Conservation (phyloP, 805 yeast genomes). For the Vanderwaltozyma polyspora region DNA sequence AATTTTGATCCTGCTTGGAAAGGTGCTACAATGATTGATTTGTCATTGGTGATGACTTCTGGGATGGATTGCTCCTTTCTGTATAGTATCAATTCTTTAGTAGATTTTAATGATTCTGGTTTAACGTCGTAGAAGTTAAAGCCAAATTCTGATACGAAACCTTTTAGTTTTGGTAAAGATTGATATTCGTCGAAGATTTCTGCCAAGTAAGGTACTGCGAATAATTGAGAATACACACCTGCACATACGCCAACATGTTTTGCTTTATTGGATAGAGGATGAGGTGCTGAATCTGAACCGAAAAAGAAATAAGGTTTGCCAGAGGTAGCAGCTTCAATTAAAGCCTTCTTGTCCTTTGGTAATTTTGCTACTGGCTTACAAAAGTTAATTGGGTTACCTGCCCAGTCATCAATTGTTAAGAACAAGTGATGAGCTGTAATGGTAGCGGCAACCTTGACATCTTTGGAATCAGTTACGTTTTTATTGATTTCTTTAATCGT, state of each 20-base stretch:
- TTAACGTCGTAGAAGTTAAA: constrained; percentile 54
- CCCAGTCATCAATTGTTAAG: constrained; percentile 89
- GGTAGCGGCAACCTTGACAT: constrained; percentile 71
- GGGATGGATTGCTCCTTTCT: constrained; percentile 49
- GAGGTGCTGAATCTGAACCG: constrained; percentile 98
- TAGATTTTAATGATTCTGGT: constrained; percentile 32
- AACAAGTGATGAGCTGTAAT: constrained; percentile 93
- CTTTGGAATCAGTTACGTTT: constrained; percentile 24
- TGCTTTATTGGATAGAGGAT: constrained; percentile 69
- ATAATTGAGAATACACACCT: constrained; percentile 91
- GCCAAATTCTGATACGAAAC: constrained; percentile 71
- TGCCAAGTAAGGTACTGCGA: constrained; percentile 74
- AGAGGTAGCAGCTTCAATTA: constrained; percentile 78
- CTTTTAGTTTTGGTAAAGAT: constrained; percentile 53
- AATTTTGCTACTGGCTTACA: constrained; percentile 97
- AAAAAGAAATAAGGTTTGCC: constrained; percentile 90
- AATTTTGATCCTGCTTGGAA: constrained; percentile 74
- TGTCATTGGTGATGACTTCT: constrained; percentile 35
- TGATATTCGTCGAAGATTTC: constrained; percentile 64
- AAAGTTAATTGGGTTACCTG: constrained; percentile 87
- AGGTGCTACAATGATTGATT: constrained; percentile 57
- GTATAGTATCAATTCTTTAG: constrained; percentile 44
- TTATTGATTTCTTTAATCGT: constrained; percentile 58
- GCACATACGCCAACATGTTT: constrained; percentile 83
- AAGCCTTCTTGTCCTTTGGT: constrained; percentile 71